These are phyloP conservation scores for Astragalus membranaceus DNA, from an alignment of 306 rosid genomes.

Conservation along the genomic window DNA sequence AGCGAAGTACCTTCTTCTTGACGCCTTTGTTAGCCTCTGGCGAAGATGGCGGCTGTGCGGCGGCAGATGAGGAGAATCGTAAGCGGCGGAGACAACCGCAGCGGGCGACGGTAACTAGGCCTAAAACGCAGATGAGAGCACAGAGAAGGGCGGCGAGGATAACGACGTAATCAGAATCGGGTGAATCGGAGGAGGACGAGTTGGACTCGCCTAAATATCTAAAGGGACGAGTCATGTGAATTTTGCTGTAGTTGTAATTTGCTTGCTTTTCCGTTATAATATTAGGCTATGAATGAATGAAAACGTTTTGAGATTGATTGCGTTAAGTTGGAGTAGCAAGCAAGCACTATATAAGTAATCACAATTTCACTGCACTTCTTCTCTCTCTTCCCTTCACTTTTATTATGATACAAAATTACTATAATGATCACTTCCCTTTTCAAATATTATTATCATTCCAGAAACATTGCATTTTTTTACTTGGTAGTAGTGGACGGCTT, in stretches of 20 bases:
- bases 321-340: constrained; percentile 6
- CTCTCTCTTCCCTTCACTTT: too few species aligned
- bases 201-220: constrained; percentile 43
- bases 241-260: not conserved
- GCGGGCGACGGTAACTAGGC: constrained; percentile 63
- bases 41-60: not conserved
- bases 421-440: not conserved
- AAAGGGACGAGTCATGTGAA: constrained; percentile 53
- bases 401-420: not conserved
- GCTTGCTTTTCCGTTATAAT: not conserved
- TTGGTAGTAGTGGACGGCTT: not conserved
- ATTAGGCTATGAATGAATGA: not conserved
- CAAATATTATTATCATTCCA: not conserved
- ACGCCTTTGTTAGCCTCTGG: constrained; percentile 61
- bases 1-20: constrained; percentile 60
- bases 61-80: constrained; percentile 13
- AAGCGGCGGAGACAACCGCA: constrained; percentile 74
- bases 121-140: constrained; percentile 70
- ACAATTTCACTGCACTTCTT: not conserved
- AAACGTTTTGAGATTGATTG: not conserved
- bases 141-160: constrained; percentile 80
- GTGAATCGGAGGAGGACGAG: constrained; percentile 22
- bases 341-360: constrained; percentile 2
- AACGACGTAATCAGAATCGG: constrained; percentile 49
- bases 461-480: not conserved